Evolutionary conservation across 352 stramenopile species (phyloP).

Genomic region (Blastocystis sp.): DNA sequence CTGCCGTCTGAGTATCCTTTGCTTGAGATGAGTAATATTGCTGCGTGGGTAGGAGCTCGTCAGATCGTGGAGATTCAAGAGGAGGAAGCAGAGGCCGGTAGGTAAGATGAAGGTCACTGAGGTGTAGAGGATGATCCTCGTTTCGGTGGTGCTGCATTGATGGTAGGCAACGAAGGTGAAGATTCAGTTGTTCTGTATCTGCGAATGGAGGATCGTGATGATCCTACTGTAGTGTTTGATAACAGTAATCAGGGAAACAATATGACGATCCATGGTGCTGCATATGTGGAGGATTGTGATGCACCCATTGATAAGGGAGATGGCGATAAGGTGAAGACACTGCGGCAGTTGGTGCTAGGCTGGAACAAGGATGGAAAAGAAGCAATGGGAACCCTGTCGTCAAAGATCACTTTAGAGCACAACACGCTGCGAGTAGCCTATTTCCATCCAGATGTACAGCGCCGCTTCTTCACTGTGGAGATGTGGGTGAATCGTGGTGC

Average conservation of each 20-base stretch:
- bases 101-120: neutral
- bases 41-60: conserved; percentile 49
- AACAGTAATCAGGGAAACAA: conserved; percentile 59
- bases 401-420: conserved; percentile 43
- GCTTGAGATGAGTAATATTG: conserved; percentile 55
- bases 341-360: conserved; percentile 38
- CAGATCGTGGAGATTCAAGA: conserved; percentile 58
- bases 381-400: neutral
- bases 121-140: conserved; percentile 13
- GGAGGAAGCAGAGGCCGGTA: conserved; percentile 30
- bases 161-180: conserved; percentile 61
- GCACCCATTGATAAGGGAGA: conserved; percentile 52
- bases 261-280: conserved; percentile 43
- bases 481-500: conserved; percentile 60
- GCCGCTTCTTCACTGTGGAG: conserved; percentile 56
- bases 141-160: conserved; percentile 48
- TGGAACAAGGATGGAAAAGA: conserved; percentile 62
- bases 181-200: conserved; percentile 53
- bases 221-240: conserved; percentile 15
- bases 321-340: conserved; percentile 52
- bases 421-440: conserved; percentile 54
- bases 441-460: conserved; percentile 52
- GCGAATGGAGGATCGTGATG: conserved; percentile 53
- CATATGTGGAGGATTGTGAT: conserved; percentile 1
- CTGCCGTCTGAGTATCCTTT: conserved; percentile 32